These are phyloP conservation scores for Coemansia sp. DNA, from an alignment of 192 early-diverging fungal genomes.

Conservation along the genomic window DNA sequence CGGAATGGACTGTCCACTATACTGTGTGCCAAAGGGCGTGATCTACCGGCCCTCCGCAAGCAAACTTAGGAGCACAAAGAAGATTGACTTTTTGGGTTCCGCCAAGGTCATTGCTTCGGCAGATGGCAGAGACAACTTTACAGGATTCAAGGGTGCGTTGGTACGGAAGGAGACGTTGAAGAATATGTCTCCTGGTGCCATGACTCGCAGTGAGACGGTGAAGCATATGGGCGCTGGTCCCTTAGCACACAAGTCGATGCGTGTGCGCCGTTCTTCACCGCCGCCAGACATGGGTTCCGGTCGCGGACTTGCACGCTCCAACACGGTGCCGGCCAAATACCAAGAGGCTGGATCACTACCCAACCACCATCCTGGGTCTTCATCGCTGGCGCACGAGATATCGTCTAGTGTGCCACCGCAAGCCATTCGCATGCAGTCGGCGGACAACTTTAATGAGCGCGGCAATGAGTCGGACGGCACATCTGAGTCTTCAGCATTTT, in stretches of 20 bases:
- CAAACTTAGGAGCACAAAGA: constrained; percentile 80
- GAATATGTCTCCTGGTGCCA: constrained; percentile 15
- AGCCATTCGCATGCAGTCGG: constrained; percentile 17
- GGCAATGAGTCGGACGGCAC: constrained; percentile 5
- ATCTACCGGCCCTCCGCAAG: constrained; percentile 81
- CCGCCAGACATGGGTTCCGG: constrained; percentile 27
- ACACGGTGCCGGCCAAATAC: constrained; percentile 46
- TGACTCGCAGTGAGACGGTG: constrained; percentile 26
- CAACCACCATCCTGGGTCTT: constrained; percentile 6
- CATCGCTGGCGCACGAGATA: constrained; percentile 14
- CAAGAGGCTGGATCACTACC: constrained; percentile 18
- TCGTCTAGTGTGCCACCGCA: constrained; percentile 15
- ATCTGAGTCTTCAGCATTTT: constrained; percentile 6
- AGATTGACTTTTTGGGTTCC: constrained; percentile 75
- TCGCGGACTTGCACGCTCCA: constrained; percentile 42
- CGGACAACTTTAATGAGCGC: constrained; percentile 5
- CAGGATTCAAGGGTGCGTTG: constrained; percentile 56
- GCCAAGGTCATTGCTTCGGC: constrained; percentile 82
- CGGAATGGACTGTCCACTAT: constrained; percentile 68
- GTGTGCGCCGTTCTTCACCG: constrained; percentile 39
- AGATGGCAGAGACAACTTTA: constrained; percentile 54
- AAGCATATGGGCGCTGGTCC: constrained; percentile 16
- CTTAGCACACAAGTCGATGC: constrained; percentile 44
- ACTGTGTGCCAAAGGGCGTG: constrained; percentile 72
- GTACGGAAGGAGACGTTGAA: constrained; percentile 50